phyloP scores from a whole-genome alignment of 2,329 filamentous ascomycete genomes.

The Alternaria gansuensis region DNA sequence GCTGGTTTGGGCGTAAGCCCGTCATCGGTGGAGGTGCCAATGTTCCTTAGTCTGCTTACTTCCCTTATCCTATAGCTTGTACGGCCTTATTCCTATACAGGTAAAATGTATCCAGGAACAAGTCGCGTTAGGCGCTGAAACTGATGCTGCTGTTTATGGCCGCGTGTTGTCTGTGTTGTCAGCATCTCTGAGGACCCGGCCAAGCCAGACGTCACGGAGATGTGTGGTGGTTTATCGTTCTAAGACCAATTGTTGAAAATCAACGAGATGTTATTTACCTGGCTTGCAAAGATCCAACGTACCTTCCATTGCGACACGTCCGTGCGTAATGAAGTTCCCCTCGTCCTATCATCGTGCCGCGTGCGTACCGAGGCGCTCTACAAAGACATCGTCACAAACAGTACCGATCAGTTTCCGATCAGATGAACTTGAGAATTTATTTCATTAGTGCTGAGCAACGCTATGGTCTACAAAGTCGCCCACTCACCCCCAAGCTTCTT shows the following conservation, averaged over 20 bases:
- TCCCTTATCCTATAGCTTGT: background rate
- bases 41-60: background rate
- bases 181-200: background rate
- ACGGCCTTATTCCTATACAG: background rate
- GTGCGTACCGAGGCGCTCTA: background rate
- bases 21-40: slow-evolving; percentile 1
- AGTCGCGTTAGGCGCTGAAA: background rate
- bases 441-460: background rate
- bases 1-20: background rate
- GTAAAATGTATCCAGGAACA: background rate
- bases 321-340: background rate
- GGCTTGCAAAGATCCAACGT: background rate
- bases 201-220: background rate
- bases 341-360: too few species aligned
- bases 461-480: slow-evolving; percentile 39
- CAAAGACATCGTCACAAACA: background rate
- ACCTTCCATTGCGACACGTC: background rate
- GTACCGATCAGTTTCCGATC: background rate
- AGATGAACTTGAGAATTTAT: background rate
- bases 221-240: too few species aligned
- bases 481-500: slow-evolving; percentile 62
- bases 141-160: background rate
- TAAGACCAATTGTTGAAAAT: background rate
- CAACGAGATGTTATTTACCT: background rate
- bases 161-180: background rate